These are phyloP conservation scores for Mucor mucedo DNA, from an alignment of 371 early-diverging fungal genomes.

Conservation along the genomic window DNA sequence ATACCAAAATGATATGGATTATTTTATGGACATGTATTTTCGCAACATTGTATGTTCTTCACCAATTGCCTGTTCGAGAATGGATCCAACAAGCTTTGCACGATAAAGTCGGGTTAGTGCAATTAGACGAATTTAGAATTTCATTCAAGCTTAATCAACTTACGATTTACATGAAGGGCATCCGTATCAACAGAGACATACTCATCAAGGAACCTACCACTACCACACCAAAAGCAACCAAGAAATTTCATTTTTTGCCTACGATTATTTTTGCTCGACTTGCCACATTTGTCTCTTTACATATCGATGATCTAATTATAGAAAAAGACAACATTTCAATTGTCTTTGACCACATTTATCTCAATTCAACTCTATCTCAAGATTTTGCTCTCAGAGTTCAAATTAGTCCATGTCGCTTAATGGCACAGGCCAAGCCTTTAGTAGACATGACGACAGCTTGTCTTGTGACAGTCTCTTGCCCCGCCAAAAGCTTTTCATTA, in stretches of 20 bases:
- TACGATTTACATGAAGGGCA: neutral
- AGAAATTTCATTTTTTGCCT: too few species aligned
- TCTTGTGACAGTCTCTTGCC: slow-evolving; percentile 5
- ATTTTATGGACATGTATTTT: neutral
- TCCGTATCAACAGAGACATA: neutral
- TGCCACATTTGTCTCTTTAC: too few species aligned
- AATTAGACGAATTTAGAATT: neutral
- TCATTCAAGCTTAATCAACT: neutral
- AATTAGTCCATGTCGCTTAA: too few species aligned
- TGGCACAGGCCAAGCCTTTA: too few species aligned
- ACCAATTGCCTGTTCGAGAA: neutral
- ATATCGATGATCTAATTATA: too few species aligned
- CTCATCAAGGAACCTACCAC: neutral
- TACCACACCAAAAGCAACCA: neutral
- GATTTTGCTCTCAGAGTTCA: too few species aligned
- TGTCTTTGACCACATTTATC: too few species aligned
- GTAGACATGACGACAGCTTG: slow-evolving; percentile 4
- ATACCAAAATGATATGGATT: neutral
- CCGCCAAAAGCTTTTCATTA: neutral
- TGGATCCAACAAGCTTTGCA: neutral
- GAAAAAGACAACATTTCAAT: too few species aligned
- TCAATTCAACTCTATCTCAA: too few species aligned
- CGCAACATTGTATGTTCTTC: neutral
- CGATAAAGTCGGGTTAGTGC: neutral
- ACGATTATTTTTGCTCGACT: too few species aligned